phyloP scores from a whole-genome alignment of 192 early-diverging fungal genomes.

The Chytriomyces sp. region DNA sequence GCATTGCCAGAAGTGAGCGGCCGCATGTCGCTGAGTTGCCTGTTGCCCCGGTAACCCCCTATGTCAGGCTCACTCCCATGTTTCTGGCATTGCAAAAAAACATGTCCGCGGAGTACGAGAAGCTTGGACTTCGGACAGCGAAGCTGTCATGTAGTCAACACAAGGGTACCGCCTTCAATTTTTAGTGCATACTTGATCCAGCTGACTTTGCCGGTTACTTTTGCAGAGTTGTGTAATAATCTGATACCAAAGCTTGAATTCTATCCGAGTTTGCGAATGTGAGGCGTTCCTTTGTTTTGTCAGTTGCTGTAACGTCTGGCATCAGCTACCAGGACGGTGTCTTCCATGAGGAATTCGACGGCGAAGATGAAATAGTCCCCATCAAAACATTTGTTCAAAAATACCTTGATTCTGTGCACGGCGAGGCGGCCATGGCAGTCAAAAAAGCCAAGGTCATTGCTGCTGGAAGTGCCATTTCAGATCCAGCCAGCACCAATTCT shows the following conservation, averaged over 20 bases:
- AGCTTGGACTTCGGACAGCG: neutral
- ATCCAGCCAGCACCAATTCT: neutral
- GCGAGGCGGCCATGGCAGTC: neutral
- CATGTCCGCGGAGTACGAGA: conserved; percentile 3
- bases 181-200: neutral
- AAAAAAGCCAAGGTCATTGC: neutral
- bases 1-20: conserved; percentile 18
- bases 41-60: neutral
- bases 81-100: conserved; percentile 1
- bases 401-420: neutral
- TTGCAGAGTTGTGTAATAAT: neutral
- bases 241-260: neutral
- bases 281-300: neutral
- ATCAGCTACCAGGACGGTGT: neutral
- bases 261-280: neutral
- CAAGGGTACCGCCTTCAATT: neutral
- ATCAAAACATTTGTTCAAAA: neutral
- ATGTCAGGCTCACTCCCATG: conserved; percentile 13
- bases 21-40: neutral
- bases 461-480: neutral
- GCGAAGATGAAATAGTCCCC: neutral
- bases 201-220: neutral
- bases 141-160: conserved; percentile 7
- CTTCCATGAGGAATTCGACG: neutral
- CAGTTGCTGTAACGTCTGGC: neutral